Evolutionary conservation across 2,329 filamentous ascomycete species (phyloP).

Genomic region (Aspergillus cejpii): DNA sequence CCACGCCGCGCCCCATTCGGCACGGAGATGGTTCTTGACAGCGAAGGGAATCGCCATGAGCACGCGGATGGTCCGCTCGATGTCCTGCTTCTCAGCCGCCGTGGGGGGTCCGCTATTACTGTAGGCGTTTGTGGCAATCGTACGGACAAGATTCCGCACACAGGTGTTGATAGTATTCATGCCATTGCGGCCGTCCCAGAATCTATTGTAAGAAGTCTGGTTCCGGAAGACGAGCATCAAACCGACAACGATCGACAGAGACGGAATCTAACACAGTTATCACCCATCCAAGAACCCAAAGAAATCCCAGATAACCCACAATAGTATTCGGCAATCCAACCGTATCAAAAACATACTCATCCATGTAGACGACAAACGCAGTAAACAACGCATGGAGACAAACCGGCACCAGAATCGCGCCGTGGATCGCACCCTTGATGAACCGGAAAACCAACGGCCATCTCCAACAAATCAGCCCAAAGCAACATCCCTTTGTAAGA

Average conservation of each 20-base stretch:
- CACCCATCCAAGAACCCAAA: not conserved
- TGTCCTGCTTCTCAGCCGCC: conserved; percentile 47
- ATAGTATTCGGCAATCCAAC: conserved; percentile 54
- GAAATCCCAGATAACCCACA: conserved; percentile 31
- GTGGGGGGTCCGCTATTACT: conserved; percentile 27
- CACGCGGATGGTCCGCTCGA: conserved; percentile 54
- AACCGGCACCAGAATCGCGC: conserved; percentile 52
- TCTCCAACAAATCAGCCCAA: conserved; percentile 28
- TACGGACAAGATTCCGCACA: conserved; percentile 54
- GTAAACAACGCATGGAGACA: conserved; percentile 53
- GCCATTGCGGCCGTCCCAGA: conserved; percentile 56
- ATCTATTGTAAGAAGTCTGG: conserved; percentile 57
- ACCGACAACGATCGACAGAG: conserved; percentile 59
- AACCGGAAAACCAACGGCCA: conserved; percentile 60
- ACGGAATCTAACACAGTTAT: conserved; percentile 45
- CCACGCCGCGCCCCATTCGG: conserved; percentile 52
- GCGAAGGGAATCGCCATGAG: conserved; percentile 58
- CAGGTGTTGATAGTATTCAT: conserved; percentile 53
- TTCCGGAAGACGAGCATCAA: conserved; percentile 63
- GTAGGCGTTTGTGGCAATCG: conserved; percentile 48
- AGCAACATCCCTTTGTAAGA: not conserved
- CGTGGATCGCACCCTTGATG: conserved; percentile 58
- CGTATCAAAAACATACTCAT: conserved; percentile 46
- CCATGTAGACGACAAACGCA: conserved; percentile 53
- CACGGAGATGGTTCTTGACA: conserved; percentile 58